These are phyloP conservation scores for Niveomyces coronatus DNA, from an alignment of 2,329 filamentous ascomycete species.

Conservation along the genomic window DNA sequence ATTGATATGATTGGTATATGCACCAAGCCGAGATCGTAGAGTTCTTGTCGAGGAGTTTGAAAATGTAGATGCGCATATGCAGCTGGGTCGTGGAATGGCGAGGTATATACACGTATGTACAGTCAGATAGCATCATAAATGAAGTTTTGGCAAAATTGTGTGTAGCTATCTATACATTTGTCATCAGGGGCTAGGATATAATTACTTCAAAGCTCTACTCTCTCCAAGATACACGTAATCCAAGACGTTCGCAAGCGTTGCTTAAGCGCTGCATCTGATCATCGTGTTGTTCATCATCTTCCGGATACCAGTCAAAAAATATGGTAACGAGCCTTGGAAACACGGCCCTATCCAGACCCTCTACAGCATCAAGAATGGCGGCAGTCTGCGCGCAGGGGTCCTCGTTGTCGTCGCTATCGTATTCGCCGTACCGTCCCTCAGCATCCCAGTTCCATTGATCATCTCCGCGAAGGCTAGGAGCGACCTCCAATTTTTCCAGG, in stretches of 20 bases:
- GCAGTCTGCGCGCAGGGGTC: neutral
- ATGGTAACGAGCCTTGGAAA: neutral
- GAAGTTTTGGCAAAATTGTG: too few species aligned
- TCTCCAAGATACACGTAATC: neutral
- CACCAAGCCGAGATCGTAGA: too few species aligned
- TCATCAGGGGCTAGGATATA: too few species aligned
- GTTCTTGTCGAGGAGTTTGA: too few species aligned
- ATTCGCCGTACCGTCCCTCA: neutral
- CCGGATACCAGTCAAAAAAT: neutral
- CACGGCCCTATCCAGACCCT: neutral
- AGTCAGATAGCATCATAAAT: too few species aligned
- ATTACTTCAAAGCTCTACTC: neutral
- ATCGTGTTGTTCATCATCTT: neutral
- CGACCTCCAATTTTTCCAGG: neutral
- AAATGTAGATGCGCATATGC: too few species aligned
- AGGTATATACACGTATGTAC: too few species aligned
- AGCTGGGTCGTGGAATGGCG: too few species aligned
- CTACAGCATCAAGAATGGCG: neutral
- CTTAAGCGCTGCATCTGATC: neutral
- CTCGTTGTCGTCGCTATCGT: neutral
- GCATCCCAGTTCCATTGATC: neutral
- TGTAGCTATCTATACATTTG: too few species aligned
- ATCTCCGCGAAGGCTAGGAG: neutral
- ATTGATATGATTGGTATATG: too few species aligned
- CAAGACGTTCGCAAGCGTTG: neutral